Percentiles rank a stretch among this genome's conserved stretches.
Conservation (phyloP, 2,329 filamentous ascomycete species). For the Endoconidiophora polonica region DNA sequence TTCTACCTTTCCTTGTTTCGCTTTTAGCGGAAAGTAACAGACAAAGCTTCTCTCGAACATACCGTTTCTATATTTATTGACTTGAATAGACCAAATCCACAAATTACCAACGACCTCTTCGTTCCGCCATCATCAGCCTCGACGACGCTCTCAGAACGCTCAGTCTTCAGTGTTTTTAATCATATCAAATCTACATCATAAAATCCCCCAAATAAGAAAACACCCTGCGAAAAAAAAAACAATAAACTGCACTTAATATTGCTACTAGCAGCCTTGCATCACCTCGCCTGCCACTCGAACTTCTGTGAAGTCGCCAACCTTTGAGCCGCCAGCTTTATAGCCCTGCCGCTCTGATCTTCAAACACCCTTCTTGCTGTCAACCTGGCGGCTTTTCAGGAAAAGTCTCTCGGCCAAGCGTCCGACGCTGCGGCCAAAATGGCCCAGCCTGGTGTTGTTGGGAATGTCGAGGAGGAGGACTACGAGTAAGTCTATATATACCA, state of each 20-base stretch:
- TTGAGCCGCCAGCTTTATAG: background rate
- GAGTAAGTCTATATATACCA: slow-evolving; percentile 33
- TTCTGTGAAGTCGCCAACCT: background rate
- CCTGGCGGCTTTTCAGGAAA: slow-evolving; percentile 45
- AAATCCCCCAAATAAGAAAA: too few relatives aligned
- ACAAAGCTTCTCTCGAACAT: too few relatives aligned
- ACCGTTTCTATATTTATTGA: background rate
- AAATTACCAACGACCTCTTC: background rate
- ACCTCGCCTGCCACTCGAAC: background rate
- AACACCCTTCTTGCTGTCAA: slow-evolving; percentile 22
- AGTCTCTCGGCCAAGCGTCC: slow-evolving; percentile 44
- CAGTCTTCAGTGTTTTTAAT: background rate
- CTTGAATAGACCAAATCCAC: background rate
- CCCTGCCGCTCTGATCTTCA: slow-evolving; percentile 2
- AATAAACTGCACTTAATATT: too few relatives aligned
- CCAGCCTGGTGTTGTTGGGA: slow-evolving; percentile 45
- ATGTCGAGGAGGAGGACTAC: slow-evolving; percentile 38
- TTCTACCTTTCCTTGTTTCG: background rate
- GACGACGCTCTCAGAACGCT: background rate
- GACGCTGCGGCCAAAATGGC: slow-evolving; percentile 53
- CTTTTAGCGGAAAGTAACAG: background rate
- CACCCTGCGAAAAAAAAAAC: too few relatives aligned
- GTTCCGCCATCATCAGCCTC: background rate
- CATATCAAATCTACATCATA: too few relatives aligned
- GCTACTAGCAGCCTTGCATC: background rate